Evolutionary conservation across 192 early-diverging fungal species (phyloP), one percentile per base, ranked within the genome.

Genomic region (Lunasporangiospora selenospora): DNA sequence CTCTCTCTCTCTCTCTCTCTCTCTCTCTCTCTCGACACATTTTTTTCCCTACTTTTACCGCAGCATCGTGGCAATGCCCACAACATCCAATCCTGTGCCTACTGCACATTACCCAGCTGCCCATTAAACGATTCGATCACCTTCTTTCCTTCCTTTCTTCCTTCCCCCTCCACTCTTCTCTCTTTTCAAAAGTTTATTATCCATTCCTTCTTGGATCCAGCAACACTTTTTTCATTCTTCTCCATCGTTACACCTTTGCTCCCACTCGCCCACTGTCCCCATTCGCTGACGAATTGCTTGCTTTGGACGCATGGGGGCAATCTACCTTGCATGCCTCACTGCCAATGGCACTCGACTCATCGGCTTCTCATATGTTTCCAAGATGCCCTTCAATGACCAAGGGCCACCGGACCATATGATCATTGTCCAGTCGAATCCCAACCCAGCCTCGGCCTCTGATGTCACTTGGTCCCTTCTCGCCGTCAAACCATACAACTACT

Each of bases 391-490:
- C 38, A n/a, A n/a, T n/a, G n/a, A n/a, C n/a, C n/a, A n/a, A n/a
- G n/a, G n/a, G n/a, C n/a, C n/a, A n/a, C n/a, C n/a, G n/a, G 53
- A 65, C 26, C 5, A 30, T 6, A 33, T 6, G 3, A 19, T 40
- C 11, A 37, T 65, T n/a, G 27, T 65, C n/a, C 38, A 65, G 26
- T 56, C 62, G 36, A 55, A 64, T 34, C 32, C 41, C 26, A 43
- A 38, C 44, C 62, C 62, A 0, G 19, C 62, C 43, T 31, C 43
- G 0, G 19, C 55, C 52, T n/a, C 18, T 2, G 30, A 31, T 39
- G 45, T 57, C 16, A n/a, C 43, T 27, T 65, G 63, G 53, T 56
- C 50, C 27, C 52, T 64, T 4, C 29, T 55, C 16, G 8, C 62
- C 0, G 51, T 36, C 31, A 48, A 32, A 23, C 42, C 41, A 1